Conservation (phyloP, 2,329 filamentous ascomycete genomes). For the Penicillium hesseltinei region DNA sequence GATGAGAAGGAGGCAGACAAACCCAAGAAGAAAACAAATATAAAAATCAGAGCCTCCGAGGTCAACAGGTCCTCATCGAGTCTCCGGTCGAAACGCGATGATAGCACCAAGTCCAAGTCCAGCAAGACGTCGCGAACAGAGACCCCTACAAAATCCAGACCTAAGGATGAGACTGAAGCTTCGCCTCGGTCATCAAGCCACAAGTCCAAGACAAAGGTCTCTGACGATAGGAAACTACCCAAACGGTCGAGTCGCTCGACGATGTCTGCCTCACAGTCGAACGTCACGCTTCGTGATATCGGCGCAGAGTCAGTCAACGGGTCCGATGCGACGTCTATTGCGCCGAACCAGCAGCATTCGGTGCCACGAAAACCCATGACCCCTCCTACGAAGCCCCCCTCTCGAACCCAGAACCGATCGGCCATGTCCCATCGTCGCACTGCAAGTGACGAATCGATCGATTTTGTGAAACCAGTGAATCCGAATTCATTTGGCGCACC, state of each 20-base stretch:
- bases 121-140: slow-evolving; percentile 39
- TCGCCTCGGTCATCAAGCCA: slow-evolving; percentile 37
- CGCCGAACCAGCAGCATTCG: slow-evolving; percentile 42
- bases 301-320: slow-evolving; percentile 39
- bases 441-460: slow-evolving; percentile 38
- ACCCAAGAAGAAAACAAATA: slow-evolving; percentile 36
- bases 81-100: slow-evolving; percentile 40
- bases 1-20: slow-evolving; percentile 37
- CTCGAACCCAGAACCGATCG: slow-evolving; percentile 36
- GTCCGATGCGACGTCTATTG: slow-evolving; percentile 49
- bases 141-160: slow-evolving; percentile 40
- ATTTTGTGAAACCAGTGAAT: slow-evolving; percentile 33
- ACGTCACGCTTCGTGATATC: slow-evolving; percentile 35
- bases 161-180: slow-evolving; percentile 35
- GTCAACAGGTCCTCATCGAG: slow-evolving; percentile 45
- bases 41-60: slow-evolving; percentile 36
- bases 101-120: slow-evolving; percentile 30
- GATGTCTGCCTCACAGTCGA: slow-evolving; percentile 38
- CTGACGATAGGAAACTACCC: slow-evolving; percentile 33
- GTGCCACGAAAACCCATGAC: slow-evolving; percentile 30
- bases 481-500: slow-evolving; percentile 41
- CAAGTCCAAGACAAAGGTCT: slow-evolving; percentile 33
- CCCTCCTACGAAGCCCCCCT: slow-evolving; percentile 36
- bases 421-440: slow-evolving; percentile 33
- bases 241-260: slow-evolving; percentile 34